Base-by-base conservation (phyloP, 2,329 filamentous ascomycete genomes). In the Aureobasidium sp. region DNA sequence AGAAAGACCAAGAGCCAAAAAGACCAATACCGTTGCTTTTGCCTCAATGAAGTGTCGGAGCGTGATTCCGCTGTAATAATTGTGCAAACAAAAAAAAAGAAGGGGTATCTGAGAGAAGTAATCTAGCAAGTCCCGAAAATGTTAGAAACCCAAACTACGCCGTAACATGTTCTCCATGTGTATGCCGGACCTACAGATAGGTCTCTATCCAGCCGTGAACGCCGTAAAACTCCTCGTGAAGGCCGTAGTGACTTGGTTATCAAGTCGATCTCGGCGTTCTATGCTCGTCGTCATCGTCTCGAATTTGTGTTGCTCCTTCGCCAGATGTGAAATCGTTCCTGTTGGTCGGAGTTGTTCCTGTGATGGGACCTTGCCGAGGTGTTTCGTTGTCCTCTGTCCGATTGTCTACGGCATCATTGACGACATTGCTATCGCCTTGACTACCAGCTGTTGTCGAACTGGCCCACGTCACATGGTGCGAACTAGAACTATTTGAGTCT, bases 371-470 rank as follows among this genome's bases (percentile, higher is more conserved):
- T 27, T 47, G 55, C 17, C 55, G 43, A 37, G 43, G 43, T 5
- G 55, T 47, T 12, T 36, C 43, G 17, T 37, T 32, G 12, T 59
- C 43, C 27, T 48, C 55, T 26, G 55, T 15, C 2, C 41, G 43
- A 8, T 5, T 39, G 5, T 29, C 24, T 3, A 39, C 15, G 2
- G 32, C n/a, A 24, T 59, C 43, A 20, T 36, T 47, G 55, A 20
- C 32, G 3, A 48, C n/a, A 27, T 59, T 59, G 13, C 39, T 59
- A 20, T 59, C 43, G 9, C 43, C 55, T 48, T 59, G 55, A 59
- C 55, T 59, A 17, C 55, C 55, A 26, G 57, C 57, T 8, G 57
- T 60, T 15, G 57, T 60, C 9, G 57, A 60, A n/a, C 57, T 60
- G 29, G 57, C 57, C 57, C 57, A 60, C 8, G 57, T 60, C 5